Conservation (phyloP, 176 grass and related monocot genomes). For the Ensete glaucum region DNA sequence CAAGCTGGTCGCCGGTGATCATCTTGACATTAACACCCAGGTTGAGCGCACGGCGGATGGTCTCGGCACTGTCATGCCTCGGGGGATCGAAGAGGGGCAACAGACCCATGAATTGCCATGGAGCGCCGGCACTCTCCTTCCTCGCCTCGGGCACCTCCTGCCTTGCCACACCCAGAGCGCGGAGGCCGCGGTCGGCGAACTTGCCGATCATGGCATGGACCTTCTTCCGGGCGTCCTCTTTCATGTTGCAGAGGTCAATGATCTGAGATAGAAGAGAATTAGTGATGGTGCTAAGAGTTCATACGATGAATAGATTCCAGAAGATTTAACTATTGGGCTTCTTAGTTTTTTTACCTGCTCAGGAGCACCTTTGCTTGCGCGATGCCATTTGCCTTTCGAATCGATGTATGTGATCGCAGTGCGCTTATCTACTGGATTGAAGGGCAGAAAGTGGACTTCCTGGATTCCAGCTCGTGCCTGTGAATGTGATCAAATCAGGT, state of each 20-base stretch:
- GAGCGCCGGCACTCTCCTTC: slow-evolving; percentile 59
- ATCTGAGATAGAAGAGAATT: slow-evolving; percentile 17
- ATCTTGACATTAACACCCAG: slow-evolving; percentile 91
- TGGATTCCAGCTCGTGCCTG: slow-evolving; percentile 69
- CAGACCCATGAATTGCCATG: slow-evolving; percentile 76
- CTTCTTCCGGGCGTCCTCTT: slow-evolving; percentile 41
- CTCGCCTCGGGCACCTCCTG: slow-evolving; percentile 63
- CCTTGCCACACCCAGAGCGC: slow-evolving; percentile 62
- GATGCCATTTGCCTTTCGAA: slow-evolving; percentile 61
- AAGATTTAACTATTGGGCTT: too few species aligned
- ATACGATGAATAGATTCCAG: not conserved
- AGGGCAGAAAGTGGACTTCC: slow-evolving; percentile 79
- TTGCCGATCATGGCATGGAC: slow-evolving; percentile 46
- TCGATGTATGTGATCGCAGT: slow-evolving; percentile 89
- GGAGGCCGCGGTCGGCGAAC: slow-evolving; percentile 71
- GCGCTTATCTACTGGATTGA: slow-evolving; percentile 90
- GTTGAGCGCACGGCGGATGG: slow-evolving; percentile 65
- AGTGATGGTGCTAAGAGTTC: not conserved
- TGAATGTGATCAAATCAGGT: not conserved
- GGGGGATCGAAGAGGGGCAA: slow-evolving; percentile 84
- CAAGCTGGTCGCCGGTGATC: slow-evolving; percentile 93
- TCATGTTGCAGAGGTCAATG: slow-evolving; percentile 80
- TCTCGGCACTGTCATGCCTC: slow-evolving; percentile 84
- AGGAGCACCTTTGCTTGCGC: slow-evolving; percentile 80
- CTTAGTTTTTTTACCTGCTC: slow-evolving; percentile 28